A percentile compares a stretch with the other conserved stretches of the same genome.
These are phyloP conservation scores for Ploettnerulaceae sp. DNA, from an alignment of 2,329 filamentous ascomycete genomes.

Conservation along the genomic window DNA sequence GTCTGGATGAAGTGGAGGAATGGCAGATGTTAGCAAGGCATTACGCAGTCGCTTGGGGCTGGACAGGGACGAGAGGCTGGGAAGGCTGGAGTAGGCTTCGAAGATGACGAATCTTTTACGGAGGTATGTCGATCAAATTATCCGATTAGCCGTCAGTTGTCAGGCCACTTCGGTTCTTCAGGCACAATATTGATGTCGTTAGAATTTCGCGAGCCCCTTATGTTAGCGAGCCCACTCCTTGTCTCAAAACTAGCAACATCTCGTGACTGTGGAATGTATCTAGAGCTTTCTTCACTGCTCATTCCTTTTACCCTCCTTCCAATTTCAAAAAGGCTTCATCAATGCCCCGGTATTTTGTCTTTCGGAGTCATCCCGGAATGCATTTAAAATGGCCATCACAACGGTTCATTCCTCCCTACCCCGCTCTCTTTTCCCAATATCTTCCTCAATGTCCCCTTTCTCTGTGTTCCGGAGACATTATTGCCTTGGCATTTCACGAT, in stretches of 20 bases:
- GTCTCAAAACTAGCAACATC: conserved; percentile 1
- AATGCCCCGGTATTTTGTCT: background rate
- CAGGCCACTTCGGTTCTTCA: background rate
- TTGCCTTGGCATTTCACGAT: background rate
- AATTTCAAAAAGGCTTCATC: background rate
- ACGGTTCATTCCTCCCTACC: background rate
- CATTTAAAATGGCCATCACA: background rate
- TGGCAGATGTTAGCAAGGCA: conserved; percentile 82
- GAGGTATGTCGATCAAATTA: background rate
- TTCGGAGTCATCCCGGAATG: background rate
- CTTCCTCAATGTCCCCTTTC: background rate
- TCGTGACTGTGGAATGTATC: background rate
- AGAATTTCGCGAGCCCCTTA: background rate
- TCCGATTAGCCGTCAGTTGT: too few relatives aligned
- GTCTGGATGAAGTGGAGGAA: conserved; percentile 93
- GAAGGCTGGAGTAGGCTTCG: conserved; percentile 12
- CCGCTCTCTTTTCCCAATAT: background rate
- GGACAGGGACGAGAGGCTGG: conserved; percentile 40
- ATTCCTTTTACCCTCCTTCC: background rate
- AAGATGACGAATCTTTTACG: background rate
- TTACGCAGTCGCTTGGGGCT: conserved; percentile 89
- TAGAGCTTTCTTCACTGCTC: background rate
- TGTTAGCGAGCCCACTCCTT: background rate
- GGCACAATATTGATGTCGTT: background rate
- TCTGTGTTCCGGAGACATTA: background rate